A percentile compares a stretch with the other conserved stretches of the same genome.
phyloP scores from a whole-genome alignment of 148 eudicot species.

The Silene conica region DNA sequence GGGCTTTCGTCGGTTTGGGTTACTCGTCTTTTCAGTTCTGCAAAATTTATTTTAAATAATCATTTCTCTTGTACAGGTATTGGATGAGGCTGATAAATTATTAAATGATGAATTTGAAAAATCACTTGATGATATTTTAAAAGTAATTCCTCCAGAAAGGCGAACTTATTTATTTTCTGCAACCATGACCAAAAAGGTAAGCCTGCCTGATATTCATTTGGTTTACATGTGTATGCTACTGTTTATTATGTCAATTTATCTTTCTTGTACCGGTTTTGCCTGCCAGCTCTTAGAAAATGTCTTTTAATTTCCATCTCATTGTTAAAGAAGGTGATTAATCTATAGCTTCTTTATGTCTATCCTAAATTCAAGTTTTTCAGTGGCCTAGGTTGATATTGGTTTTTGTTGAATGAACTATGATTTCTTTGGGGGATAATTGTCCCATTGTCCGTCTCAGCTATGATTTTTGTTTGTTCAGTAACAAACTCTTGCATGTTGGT shows the following conservation, averaged over 20 bases:
- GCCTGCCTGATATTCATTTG: neutral
- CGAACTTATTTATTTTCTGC: conserved; percentile 84
- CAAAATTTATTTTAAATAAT: neutral
- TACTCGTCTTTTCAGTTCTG: neutral
- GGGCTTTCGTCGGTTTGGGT: neutral
- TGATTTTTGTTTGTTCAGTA: too few species aligned
- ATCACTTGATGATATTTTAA: conserved; percentile 66
- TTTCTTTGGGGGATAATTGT: neutral
- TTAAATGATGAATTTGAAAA: conserved; percentile 86
- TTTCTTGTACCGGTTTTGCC: neutral
- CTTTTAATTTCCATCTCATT: neutral
- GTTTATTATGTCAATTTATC: too few species aligned
- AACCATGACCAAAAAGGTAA: conserved; percentile 89
- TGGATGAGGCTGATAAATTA: conserved; percentile 94
- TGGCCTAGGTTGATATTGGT: neutral
- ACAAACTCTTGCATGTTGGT: too few species aligned
- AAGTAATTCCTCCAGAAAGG: conserved; percentile 65
- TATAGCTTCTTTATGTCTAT: too few species aligned
- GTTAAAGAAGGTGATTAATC: neutral
- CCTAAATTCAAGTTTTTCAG: neutral
- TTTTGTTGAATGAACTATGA: neutral
- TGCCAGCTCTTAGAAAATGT: neutral
- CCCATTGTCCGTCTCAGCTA: neutral
- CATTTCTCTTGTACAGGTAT: conserved; percentile 42
- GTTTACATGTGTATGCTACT: neutral